Percentiles rank a stretch among this genome's conserved stretches.
phyloP scores from a whole-genome alignment of 2,329 filamentous ascomycete genomes.

The Pyrenochaeta sp. region DNA sequence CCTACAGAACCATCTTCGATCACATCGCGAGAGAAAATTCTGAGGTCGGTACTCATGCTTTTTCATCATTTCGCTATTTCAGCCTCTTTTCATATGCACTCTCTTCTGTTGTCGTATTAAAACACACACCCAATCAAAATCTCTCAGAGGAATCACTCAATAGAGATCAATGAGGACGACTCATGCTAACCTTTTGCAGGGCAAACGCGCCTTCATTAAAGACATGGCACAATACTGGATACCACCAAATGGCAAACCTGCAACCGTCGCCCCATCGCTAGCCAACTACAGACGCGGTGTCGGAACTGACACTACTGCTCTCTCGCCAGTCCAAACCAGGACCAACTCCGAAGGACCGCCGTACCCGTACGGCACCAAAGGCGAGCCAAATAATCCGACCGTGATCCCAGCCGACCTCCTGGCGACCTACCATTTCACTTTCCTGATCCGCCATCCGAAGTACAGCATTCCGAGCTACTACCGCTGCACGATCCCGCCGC shows the following conservation, averaged over 20 bases:
- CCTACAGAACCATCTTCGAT: constrained; percentile 80
- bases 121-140: constrained; percentile 13
- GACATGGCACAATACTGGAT: constrained; percentile 95
- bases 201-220: constrained; percentile 96
- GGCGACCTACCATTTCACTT: constrained; percentile 88
- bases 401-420: constrained; percentile 79
- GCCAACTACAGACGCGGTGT: constrained; percentile 66
- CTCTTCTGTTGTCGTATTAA: background rate
- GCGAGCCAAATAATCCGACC: constrained; percentile 80
- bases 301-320: constrained; percentile 57
- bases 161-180: constrained; percentile 2
- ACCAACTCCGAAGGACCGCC: constrained; percentile 49
- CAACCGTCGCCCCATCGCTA: constrained; percentile 81
- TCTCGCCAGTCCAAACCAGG: constrained; percentile 45
- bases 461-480: constrained; percentile 92
- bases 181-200: constrained; percentile 59
- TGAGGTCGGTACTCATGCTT: constrained; percentile 67
- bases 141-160: background rate
- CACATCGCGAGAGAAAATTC: constrained; percentile 74
- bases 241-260: constrained; percentile 73
- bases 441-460: constrained; percentile 95
- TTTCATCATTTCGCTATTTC: constrained; percentile 1
- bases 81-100: constrained; percentile 10
- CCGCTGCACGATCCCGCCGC: constrained; percentile 89
- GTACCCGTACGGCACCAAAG: constrained; percentile 66